Base-by-base conservation (phyloP, 108 stramenopile species). In the Bacterosira constricta region DNA sequence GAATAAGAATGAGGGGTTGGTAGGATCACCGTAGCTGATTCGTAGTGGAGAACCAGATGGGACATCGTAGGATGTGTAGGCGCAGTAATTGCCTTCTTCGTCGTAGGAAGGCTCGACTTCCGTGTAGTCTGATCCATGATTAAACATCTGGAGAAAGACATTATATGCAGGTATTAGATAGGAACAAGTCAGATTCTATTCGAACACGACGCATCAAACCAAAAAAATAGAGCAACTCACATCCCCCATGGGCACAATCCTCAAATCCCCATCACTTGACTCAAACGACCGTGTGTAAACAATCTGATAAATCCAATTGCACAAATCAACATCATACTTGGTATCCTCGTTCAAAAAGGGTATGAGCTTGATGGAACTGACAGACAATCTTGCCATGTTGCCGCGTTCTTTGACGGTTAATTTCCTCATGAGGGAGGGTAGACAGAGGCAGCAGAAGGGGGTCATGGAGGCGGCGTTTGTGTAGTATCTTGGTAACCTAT, bases 381-480 rank as follows among this genome's bases (percentile, higher is more conserved):
- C 75, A 21, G 51, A 62, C 52, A 69, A 25, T 7, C 52, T 18
- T 8, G 38, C 46, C 61, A 62, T 34, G 35, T 52, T 59, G 2
- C 67, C 58, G 2, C 67, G 60, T 63, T 77, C 75, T 37, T 58
- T 29, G 3, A 77, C 59, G 35, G 75, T 52, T 31, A 77, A 45
- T 38, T 69, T 69, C 1, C 59, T 26, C 75, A 69, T 69, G 5
- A 69, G 44, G 0, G 61, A 55, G 0, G 71, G 81, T 3, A 78
- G 34, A 34, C 71, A 82, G 0, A 47, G 30, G 36, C 55, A 79
- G 27, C 72, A 71, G 32, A 68, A 70, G 21, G 63, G 67, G 13
- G 83, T 84, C 86, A 86, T 86, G 52, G 80, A 79, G 0, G 77
- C 82, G n/a, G 74, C 86, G 47, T 81, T 83, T 41, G 66, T 80